These are phyloP conservation scores for Mycosphaerella sp. DNA, from an alignment of 2,329 filamentous ascomycete genomes.

Conservation along the genomic window DNA sequence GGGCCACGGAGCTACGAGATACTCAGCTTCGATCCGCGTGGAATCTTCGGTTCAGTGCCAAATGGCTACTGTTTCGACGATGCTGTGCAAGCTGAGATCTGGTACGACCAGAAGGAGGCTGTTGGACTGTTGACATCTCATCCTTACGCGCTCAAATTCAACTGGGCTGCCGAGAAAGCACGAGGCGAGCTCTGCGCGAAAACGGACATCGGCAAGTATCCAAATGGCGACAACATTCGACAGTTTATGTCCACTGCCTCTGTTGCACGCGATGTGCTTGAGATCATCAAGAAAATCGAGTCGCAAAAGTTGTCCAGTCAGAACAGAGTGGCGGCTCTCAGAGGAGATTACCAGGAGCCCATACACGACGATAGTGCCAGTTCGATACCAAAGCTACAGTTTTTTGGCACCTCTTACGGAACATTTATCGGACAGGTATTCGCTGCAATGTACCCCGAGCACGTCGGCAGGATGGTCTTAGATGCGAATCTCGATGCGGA, in stretches of 20 bases:
- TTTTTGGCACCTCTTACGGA: conserved; percentile 33
- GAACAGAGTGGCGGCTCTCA: background rate
- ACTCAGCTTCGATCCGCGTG: conserved; percentile 43
- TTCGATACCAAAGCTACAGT: conserved; percentile 15
- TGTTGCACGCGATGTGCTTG: conserved; percentile 13
- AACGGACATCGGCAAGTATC: conserved; percentile 31
- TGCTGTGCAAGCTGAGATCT: conserved; percentile 27
- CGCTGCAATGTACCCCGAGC: conserved; percentile 12
- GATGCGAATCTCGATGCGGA: conserved; percentile 34
- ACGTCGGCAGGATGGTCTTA: conserved; percentile 12
- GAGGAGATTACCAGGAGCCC: conserved; percentile 1
- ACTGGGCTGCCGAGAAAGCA: conserved; percentile 35
- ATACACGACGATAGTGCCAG: background rate
- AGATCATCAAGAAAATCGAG: conserved; percentile 12
- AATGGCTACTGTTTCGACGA: conserved; percentile 33
- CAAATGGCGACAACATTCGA: conserved; percentile 18
- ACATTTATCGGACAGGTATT: conserved; percentile 13
- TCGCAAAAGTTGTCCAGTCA: conserved; percentile 2
- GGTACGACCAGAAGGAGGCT: conserved; percentile 29
- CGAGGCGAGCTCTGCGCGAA: conserved; percentile 28
- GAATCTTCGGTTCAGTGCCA: conserved; percentile 36
- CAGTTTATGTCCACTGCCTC: conserved; percentile 34
- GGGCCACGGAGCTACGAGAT: conserved; percentile 38
- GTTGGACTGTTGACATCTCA: conserved; percentile 15
- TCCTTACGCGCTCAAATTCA: conserved; percentile 28